Evolutionary conservation across 129 eudicot species (phyloP).

Genomic region (Lactuca sativa): DNA sequence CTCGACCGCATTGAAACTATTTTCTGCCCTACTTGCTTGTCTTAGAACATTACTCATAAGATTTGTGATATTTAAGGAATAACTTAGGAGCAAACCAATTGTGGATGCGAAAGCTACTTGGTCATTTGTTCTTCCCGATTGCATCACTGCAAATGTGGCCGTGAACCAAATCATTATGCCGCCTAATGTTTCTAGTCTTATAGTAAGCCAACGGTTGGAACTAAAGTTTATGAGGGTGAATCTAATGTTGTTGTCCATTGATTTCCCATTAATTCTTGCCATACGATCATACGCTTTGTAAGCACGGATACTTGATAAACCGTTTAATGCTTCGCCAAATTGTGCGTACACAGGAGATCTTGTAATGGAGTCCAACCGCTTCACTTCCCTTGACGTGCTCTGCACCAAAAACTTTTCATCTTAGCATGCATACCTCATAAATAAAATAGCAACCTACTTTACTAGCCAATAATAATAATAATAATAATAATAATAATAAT

Average conservation of each 20-base stretch:
- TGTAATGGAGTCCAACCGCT: slow-evolving; percentile 85
- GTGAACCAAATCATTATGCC: slow-evolving; percentile 96
- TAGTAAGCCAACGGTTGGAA: slow-evolving; percentile 88
- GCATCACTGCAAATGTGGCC: slow-evolving; percentile 94
- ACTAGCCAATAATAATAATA: no score
- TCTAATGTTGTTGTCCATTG: slow-evolving; percentile 83
- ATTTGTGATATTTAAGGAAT: slow-evolving; percentile 78
- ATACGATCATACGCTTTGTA: slow-evolving; percentile 90
- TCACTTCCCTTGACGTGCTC: slow-evolving; percentile 99
- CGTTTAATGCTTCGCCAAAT: slow-evolving; percentile 92
- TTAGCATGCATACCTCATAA: slow-evolving; percentile 11
- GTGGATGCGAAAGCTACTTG: slow-evolving; percentile 89
- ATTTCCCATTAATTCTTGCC: slow-evolving; percentile 72
- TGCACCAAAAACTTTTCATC: slow-evolving; percentile 29
- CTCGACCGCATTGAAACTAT: slow-evolving; percentile 89
- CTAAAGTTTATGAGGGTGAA: slow-evolving; percentile 82
- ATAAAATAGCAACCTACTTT: not conserved
- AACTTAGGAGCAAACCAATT: slow-evolving; percentile 89
- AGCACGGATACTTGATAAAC: slow-evolving; percentile 85
- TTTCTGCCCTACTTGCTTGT: slow-evolving; percentile 89
- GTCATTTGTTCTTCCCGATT: slow-evolving; percentile 70
- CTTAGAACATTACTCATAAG: slow-evolving; percentile 76
- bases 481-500: no score
- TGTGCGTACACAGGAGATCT: slow-evolving; percentile 95
- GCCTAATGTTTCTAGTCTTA: slow-evolving; percentile 79